Evolutionary conservation across 2,329 filamentous ascomycete species (phyloP).

Genomic region (Whalleya microplaca): DNA sequence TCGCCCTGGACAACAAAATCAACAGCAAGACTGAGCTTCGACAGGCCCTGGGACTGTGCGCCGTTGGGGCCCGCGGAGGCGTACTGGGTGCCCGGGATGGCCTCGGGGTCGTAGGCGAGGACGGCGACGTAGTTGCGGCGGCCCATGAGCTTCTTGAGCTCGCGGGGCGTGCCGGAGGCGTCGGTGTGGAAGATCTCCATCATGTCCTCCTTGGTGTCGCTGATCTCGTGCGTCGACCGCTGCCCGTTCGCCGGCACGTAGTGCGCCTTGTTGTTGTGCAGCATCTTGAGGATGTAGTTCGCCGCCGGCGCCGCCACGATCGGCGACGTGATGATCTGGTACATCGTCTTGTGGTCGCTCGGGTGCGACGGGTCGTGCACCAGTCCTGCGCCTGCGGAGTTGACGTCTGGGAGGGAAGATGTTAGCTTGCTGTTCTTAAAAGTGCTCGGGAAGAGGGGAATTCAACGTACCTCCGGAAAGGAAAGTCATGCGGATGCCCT

Average conservation of each 20-base stretch:
- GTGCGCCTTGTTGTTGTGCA: slow-evolving; percentile 92
- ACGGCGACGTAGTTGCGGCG: slow-evolving; percentile 90
- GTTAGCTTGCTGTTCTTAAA: slow-evolving; percentile 14
- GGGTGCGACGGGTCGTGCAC: slow-evolving; percentile 93
- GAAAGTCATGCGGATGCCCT: slow-evolving; percentile 96
- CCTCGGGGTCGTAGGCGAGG: slow-evolving; percentile 91
- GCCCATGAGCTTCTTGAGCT: slow-evolving; percentile 91
- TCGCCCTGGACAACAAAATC: slow-evolving; percentile 98
- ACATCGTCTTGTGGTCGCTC: slow-evolving; percentile 98
- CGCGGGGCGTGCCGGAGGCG: slow-evolving; percentile 78
- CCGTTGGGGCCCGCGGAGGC: slow-evolving; percentile 28
- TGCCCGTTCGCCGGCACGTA: slow-evolving; percentile 91
- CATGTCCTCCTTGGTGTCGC: slow-evolving; percentile 99
- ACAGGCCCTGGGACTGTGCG: slow-evolving; percentile 49
- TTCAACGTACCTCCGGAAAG: slow-evolving; percentile 73
- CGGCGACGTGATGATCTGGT: slow-evolving; percentile 91
- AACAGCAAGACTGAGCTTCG: slow-evolving; percentile 82
- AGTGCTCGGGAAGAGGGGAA: background rate
- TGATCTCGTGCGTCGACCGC: slow-evolving; percentile 70
- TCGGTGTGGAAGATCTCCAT: slow-evolving; percentile 99
- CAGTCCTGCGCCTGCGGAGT: slow-evolving; percentile 87
- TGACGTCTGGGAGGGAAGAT: slow-evolving; percentile 66
- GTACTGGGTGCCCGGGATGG: slow-evolving; percentile 49
- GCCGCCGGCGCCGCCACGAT: slow-evolving; percentile 89
- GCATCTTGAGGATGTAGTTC: slow-evolving; percentile 85